phyloP scores from a whole-genome alignment of 2,329 filamentous ascomycete genomes.

The Pseudocercospora fuligena region DNA sequence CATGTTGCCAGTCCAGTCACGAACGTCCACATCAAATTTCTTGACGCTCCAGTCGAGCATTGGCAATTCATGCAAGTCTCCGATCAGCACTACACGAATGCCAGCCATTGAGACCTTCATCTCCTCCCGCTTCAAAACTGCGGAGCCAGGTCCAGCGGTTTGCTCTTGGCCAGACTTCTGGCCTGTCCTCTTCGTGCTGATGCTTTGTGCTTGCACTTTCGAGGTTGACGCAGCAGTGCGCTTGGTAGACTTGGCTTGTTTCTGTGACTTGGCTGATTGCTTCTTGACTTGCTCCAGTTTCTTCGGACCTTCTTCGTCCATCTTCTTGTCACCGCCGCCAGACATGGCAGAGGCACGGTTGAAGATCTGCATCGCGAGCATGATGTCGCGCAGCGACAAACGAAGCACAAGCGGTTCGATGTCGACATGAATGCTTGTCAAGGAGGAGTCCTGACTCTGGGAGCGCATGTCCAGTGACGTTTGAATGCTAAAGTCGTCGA shows the following conservation, averaged over 20 bases:
- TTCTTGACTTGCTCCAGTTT: constrained; percentile 59
- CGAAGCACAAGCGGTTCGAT: constrained; percentile 90
- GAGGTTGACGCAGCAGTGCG: constrained; percentile 52
- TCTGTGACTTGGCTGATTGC: constrained; percentile 32
- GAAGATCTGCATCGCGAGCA: constrained; percentile 90
- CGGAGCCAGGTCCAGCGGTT: constrained; percentile 51
- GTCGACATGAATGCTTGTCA: constrained; percentile 82
- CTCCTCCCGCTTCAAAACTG: constrained; percentile 72
- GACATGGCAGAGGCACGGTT: constrained; percentile 89
- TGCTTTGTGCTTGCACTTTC: constrained; percentile 52
- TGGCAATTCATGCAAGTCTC: constrained; percentile 92
- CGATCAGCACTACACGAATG: constrained; percentile 89
- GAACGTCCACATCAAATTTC: constrained; percentile 80
- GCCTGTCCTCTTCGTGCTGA: constrained; percentile 55
- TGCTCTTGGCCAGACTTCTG: constrained; percentile 48
- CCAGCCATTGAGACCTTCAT: constrained; percentile 86
- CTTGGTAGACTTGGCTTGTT: constrained; percentile 49
- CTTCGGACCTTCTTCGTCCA: constrained; percentile 60
- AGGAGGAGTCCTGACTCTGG: constrained; percentile 62
- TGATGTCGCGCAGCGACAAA: constrained; percentile 89
- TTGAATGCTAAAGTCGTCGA: constrained; percentile 94
- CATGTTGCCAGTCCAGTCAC: constrained; percentile 88
- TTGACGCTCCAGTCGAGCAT: constrained; percentile 94
- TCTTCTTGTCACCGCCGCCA: constrained; percentile 51
- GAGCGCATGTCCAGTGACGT: constrained; percentile 79